Evolutionary conservation across 164 flowering plant genomes (phyloP), one percentile per base, ranked within the genome.

Genomic region (Vitis labrusca): DNA sequence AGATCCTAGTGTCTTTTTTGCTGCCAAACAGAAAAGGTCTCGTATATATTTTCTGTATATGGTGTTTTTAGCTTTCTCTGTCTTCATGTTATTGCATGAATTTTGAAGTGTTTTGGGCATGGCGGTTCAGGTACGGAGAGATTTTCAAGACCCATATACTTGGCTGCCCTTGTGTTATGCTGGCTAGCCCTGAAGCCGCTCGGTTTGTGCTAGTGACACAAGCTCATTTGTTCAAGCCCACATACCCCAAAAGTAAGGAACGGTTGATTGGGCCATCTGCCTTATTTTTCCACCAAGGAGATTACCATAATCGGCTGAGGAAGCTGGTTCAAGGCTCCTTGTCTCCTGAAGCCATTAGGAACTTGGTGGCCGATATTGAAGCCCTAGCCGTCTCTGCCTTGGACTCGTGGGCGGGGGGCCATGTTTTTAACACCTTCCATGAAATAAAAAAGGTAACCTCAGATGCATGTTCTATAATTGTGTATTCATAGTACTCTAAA

Each of bases 221-320:
- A 50, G 85, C 98, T 29, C 84, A 91, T 59, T 66, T 94, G 79
- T 94, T 94, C 85, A 91, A 87, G 82, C 97, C 98, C 11, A 89
- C 98, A 1, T 94, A 91, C 71, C 98, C 98, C 1, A 84, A 76
- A 64, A 88, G 97, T 81, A 94, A 94, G 64, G 95, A 89, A 63
- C 74, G 62, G 13, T 49, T 94, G 72, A 86, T 94, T 16, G 98
- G 98, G 0, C 92, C 90, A 7, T 75, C 80, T 1, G 98, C 98
- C 2, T 65, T 94, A 62, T 94, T 94, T 69, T 94, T 87, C 67
- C 98, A 94, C 76, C 89, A 87, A 58, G 98, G 97, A 8, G 83
- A 83, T 48, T 88, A 89, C 78, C 98, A 94, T 76, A 10, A 52
- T 3, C 82, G 86, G 2, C 77, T 94, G 1, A 76, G 97, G 74